Evolutionary conservation across 805 yeast genomes (phyloP).

Genomic region (Candida andamanensis): DNA sequence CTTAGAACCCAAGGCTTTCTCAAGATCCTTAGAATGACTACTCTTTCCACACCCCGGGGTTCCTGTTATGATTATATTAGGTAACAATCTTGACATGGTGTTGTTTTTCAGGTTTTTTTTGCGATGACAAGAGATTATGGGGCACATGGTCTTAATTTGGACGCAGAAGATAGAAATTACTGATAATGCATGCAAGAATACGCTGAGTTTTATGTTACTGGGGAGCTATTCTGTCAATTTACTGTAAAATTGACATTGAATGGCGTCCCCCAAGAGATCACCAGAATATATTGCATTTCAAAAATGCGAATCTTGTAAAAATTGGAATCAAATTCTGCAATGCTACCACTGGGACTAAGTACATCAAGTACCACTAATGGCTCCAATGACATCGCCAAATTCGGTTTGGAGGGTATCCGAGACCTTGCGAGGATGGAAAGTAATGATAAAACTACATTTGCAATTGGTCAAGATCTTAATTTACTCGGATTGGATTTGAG

Average conservation of each 20-base stretch:
- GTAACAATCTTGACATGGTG: slow-evolving; percentile 33
- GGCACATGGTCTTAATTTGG: too few relatives aligned
- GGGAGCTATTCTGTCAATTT: too few relatives aligned
- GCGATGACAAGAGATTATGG: neutral
- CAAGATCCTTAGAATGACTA: slow-evolving; percentile 50
- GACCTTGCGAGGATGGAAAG: slow-evolving; percentile 59
- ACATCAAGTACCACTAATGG: slow-evolving; percentile 1
- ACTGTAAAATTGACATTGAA: too few relatives aligned
- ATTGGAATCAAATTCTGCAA: slow-evolving; percentile 3
- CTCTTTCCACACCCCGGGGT: slow-evolving; percentile 93
- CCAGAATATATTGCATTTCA: too few relatives aligned
- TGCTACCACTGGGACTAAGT: slow-evolving; percentile 24
- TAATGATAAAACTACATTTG: slow-evolving; percentile 57
- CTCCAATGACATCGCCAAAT: slow-evolving; percentile 45
- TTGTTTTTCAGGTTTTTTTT: neutral
- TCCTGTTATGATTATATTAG: slow-evolving; percentile 89
- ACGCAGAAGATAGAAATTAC: too few relatives aligned
- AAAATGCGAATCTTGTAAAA: too few relatives aligned
- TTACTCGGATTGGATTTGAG: slow-evolving; percentile 60
- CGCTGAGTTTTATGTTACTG: too few relatives aligned
- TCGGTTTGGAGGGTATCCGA: slow-evolving; percentile 62
- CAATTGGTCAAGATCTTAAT: slow-evolving; percentile 71
- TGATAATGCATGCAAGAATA: too few relatives aligned
- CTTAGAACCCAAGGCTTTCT: slow-evolving; percentile 1
- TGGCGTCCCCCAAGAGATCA: too few relatives aligned